phyloP scores from a whole-genome alignment of 1,284 basidiomycete species.

The Hypsizygus ulmarius region DNA sequence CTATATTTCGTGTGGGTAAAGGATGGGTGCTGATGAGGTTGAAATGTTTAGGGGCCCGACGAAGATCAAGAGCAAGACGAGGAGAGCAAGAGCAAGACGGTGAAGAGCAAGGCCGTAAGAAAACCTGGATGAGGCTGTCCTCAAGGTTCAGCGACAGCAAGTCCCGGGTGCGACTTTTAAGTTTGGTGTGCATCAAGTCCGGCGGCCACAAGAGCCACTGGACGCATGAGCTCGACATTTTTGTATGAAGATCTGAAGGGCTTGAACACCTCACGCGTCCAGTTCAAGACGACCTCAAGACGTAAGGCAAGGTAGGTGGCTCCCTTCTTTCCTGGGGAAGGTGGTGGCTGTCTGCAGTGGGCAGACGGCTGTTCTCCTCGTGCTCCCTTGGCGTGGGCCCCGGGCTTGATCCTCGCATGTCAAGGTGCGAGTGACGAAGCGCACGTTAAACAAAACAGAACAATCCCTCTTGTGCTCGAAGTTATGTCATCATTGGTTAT shows the following conservation, averaged over 20 bases:
- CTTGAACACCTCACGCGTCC: too few species aligned
- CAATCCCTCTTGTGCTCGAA: too few species aligned
- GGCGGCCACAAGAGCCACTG: neutral
- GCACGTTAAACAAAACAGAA: conserved; percentile 14
- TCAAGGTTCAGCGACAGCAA: neutral
- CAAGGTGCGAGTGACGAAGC: conserved; percentile 14
- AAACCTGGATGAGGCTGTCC: neutral
- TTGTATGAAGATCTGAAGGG: neutral
- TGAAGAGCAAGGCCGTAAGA: neutral
- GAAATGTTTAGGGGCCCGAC: too few species aligned
- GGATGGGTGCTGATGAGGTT: neutral
- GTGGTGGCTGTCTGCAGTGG: neutral
- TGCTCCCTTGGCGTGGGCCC: conserved; percentile 18
- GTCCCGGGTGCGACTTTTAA: neutral
- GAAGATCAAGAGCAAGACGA: too few species aligned
- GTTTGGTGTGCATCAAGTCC: neutral
- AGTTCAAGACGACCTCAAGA: neutral
- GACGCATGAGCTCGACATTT: neutral
- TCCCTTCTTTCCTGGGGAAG: conserved; percentile 2
- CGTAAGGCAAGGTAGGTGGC: neutral
- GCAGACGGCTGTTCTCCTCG: conserved; percentile 7
- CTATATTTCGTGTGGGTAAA: too few species aligned
- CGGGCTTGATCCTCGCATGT: conserved; percentile 13
- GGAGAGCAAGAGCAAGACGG: neutral
- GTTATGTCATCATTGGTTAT: too few species aligned